Evolutionary conservation across 139 green algal species (phyloP).

Genomic region (Chloropicon primus): DNA sequence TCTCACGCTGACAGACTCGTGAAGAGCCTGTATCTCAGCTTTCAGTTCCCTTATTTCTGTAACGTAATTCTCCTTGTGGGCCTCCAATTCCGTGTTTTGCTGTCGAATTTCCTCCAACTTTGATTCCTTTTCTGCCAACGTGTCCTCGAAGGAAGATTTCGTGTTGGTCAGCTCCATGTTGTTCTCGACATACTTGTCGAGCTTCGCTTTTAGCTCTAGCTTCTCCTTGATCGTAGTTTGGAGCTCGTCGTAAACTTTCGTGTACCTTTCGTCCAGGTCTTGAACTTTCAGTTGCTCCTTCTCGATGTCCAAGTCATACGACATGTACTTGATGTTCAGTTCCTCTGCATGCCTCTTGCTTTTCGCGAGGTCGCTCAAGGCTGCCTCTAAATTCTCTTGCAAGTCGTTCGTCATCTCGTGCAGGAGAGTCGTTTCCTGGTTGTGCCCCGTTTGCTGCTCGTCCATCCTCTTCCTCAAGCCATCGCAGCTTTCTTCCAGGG

Average conservation of each 20-base stretch:
- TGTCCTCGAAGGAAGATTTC: not conserved
- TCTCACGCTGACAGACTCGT: not conserved
- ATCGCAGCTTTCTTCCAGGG: not conserved
- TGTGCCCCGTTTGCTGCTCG: not conserved
- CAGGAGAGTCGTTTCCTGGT: not conserved
- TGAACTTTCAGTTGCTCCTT: not conserved
- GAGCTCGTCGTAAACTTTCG: not conserved
- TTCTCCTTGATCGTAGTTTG: not conserved
- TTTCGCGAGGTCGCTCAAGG: not conserved
- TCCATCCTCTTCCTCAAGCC: not conserved
- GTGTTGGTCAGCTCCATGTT: not conserved
- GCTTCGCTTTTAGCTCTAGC: not conserved
- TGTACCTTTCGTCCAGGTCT: not conserved
- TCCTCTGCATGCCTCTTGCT: not conserved
- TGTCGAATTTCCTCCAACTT: not conserved
- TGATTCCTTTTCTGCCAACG: not conserved
- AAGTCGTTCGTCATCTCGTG: not conserved
- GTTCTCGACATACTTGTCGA: not conserved
- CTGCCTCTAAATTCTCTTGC: not conserved
- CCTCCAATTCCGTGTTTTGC: not conserved
- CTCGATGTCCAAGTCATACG: not conserved
- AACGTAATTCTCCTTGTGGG: not conserved
- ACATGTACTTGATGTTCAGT: not conserved
- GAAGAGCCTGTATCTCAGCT: not conserved
- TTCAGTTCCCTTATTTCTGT: not conserved